Conservation (phyloP, 352 stramenopile genomes). For the Phytophthora multivora region DNA sequence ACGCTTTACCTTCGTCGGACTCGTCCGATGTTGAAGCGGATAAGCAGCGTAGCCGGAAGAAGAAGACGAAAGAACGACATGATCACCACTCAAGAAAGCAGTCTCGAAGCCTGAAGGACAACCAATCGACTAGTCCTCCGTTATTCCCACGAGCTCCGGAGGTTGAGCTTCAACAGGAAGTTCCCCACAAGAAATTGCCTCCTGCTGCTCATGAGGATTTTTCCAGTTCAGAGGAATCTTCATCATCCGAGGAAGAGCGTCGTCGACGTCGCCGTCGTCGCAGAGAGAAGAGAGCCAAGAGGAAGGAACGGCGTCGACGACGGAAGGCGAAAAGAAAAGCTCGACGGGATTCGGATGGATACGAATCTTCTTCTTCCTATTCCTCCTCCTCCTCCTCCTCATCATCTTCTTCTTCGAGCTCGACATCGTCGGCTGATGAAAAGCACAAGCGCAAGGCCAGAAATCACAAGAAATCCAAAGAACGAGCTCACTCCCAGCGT, state of each 20-base stretch:
- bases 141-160: conserved; percentile 9
- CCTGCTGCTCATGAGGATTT: background rate
- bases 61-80: conserved; percentile 8
- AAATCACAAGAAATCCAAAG: conserved; percentile 39
- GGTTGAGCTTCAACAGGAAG: background rate
- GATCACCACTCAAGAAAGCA: conserved; percentile 14
- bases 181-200: background rate
- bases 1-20: conserved; percentile 46
- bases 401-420: conserved; percentile 16
- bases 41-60: conserved; percentile 1
- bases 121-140: background rate
- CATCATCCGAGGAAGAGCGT: conserved; percentile 27
- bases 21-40: conserved; percentile 19
- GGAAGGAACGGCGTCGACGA: conserved; percentile 30
- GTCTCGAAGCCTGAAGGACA: conserved; percentile 8
- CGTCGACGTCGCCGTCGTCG: conserved; percentile 26
- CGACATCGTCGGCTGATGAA: conserved; percentile 39
- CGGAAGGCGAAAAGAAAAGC: conserved; percentile 33
- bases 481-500: conserved; percentile 22
- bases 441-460: conserved; percentile 32
- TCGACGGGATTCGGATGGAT: conserved; percentile 16
- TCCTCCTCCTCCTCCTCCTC: conserved; percentile 22
- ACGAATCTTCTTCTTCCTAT: conserved; percentile 26
- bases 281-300: conserved; percentile 26
- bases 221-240: conserved; percentile 23